Evolutionary conservation across 495 filamentous ascomycete species (phyloP).

Genomic region (Penicillium goetzii): DNA sequence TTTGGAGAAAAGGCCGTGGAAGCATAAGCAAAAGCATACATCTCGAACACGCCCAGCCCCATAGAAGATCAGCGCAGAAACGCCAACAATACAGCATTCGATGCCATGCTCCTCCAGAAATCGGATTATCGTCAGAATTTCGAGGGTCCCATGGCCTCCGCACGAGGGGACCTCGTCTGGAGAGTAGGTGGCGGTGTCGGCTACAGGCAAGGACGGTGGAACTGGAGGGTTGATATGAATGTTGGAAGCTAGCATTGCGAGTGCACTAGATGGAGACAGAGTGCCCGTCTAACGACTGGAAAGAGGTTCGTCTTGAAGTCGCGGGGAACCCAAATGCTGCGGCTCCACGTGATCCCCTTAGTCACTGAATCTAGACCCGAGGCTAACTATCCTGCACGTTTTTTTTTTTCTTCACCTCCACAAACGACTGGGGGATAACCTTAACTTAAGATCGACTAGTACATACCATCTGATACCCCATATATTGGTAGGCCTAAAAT

Average conservation of each 20-base stretch:
- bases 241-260: slow-evolving; percentile 28
- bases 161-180: slow-evolving; percentile 29
- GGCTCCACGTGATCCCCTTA: slow-evolving; percentile 24
- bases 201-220: slow-evolving; percentile 18
- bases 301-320: slow-evolving; percentile 10
- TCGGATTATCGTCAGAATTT: slow-evolving; percentile 34
- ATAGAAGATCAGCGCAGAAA: slow-evolving; percentile 36
- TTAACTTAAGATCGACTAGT: neutral
- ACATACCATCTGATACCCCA: neutral
- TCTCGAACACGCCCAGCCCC: slow-evolving; percentile 35
- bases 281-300: slow-evolving; percentile 5
- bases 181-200: slow-evolving; percentile 23
- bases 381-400: slow-evolving; percentile 6
- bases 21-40: slow-evolving; percentile 23
- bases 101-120: slow-evolving; percentile 35
- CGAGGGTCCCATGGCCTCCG: slow-evolving; percentile 34
- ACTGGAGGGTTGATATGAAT: slow-evolving; percentile 24
- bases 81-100: slow-evolving; percentile 35
- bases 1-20: neutral
- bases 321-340: slow-evolving; percentile 26
- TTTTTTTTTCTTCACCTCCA: neutral
- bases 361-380: slow-evolving; percentile 24
- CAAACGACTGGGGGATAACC: neutral
- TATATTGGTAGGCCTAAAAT: neutral
- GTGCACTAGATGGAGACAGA: slow-evolving; percentile 7